A percentile compares a stretch with the other conserved stretches of the same genome.
Evolutionary conservation across 2,329 filamentous ascomycete species (phyloP).

Genomic region (Pseudohalonectria lignicola): DNA sequence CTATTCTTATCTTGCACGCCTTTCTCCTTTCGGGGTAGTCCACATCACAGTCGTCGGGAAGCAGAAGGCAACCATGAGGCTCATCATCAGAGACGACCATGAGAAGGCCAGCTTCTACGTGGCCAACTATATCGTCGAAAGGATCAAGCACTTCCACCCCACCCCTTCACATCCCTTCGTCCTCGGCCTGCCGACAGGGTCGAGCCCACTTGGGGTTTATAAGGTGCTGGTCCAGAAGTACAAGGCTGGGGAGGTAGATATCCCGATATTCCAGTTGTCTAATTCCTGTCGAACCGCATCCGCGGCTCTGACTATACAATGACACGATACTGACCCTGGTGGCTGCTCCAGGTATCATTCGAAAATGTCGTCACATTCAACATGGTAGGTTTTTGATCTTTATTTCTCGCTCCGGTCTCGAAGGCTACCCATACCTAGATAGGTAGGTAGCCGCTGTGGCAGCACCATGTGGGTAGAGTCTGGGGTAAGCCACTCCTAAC

Average conservation of each 20-base stretch:
- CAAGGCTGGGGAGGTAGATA: conserved; percentile 41
- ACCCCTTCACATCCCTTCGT: conserved; percentile 57
- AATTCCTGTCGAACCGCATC: too few species aligned
- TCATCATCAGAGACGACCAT: conserved; percentile 60
- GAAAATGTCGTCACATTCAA: conserved; percentile 66
- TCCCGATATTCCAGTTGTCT: too few species aligned
- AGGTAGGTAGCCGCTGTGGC: too few species aligned
- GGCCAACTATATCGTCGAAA: conserved; percentile 62
- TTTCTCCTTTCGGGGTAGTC: background rate
- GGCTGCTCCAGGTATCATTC: conserved; percentile 21
- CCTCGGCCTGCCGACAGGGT: conserved; percentile 62
- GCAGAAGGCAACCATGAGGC: too few species aligned
- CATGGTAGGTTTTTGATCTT: conserved; percentile 19
- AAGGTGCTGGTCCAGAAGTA: conserved; percentile 51
- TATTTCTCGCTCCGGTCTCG: too few species aligned
- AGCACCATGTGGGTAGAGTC: too few species aligned
- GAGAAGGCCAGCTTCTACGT: conserved; percentile 54
- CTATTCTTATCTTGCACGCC: too few species aligned
- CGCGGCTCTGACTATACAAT: too few species aligned
- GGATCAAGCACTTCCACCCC: conserved; percentile 57
- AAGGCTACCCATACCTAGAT: background rate
- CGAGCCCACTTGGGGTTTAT: conserved; percentile 60
- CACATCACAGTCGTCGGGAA: too few species aligned
- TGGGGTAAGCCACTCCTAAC: too few species aligned
- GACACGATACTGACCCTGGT: too few species aligned